A percentile compares a stretch with the other conserved stretches of the same genome.
phyloP scores from a whole-genome alignment of 768 basidiomycete genomes.

The Kondoa subrosea region DNA sequence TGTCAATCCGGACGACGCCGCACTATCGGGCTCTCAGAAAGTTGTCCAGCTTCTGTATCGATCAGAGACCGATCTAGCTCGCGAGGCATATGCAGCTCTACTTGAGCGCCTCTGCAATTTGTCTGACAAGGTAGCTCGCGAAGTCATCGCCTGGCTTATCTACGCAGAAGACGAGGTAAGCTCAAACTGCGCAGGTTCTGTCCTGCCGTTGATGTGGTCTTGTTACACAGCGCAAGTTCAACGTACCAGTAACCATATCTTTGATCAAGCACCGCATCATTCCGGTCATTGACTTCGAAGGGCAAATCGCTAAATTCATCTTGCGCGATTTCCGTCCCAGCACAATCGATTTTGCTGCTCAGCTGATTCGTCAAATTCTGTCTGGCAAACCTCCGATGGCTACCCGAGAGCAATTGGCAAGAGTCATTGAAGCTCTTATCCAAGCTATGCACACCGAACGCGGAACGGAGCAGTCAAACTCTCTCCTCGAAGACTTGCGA shows the following conservation, averaged over 20 bases:
- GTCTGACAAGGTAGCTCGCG: conserved; percentile 84
- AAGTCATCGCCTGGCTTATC: conserved; percentile 88
- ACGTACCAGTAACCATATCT: conserved; percentile 79
- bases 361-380: conserved; percentile 69
- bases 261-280: conserved; percentile 71
- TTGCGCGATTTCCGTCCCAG: conserved; percentile 58
- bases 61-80: conserved; percentile 61
- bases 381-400: conserved; percentile 59
- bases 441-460: conserved; percentile 58
- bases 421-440: conserved; percentile 60
- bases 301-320: conserved; percentile 72
- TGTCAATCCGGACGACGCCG: conserved; percentile 63
- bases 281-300: conserved; percentile 59
- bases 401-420: conserved; percentile 58
- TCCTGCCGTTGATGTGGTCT: conserved; percentile 8
- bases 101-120: conserved; percentile 73
- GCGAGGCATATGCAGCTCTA: conserved; percentile 81
- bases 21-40: conserved; percentile 85
- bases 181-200: conserved; percentile 16
- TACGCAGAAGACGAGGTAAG: conserved; percentile 89
- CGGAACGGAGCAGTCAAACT: conserved; percentile 50
- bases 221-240: conserved; percentile 66
- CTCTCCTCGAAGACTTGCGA: conserved; percentile 66
- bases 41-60: conserved; percentile 90
- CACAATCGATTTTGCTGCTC: conserved; percentile 62